Evolutionary conservation across 2,329 filamentous ascomycete species (phyloP).

Genomic region (Aspergillus tamarii): DNA sequence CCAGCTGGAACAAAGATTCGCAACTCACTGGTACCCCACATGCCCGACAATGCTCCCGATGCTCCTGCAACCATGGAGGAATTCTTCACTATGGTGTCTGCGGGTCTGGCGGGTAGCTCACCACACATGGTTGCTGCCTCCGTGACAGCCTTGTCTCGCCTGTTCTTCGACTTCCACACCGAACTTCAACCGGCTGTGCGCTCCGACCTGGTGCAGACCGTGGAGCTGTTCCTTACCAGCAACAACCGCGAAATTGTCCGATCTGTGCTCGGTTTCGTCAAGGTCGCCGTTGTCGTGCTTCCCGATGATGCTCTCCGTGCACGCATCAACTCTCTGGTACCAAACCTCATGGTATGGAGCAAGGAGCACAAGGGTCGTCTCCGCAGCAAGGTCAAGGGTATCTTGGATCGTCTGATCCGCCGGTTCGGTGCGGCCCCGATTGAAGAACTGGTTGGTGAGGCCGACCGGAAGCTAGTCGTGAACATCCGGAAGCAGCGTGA

Average conservation of each 20-base stretch:
- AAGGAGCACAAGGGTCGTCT: conserved; percentile 98
- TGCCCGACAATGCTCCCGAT: conserved; percentile 77
- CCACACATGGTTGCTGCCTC: conserved; percentile 97
- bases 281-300: conserved; percentile 87
- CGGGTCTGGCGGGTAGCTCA: conserved; percentile 86
- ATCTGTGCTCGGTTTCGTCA: conserved; percentile 92
- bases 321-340: conserved; percentile 75
- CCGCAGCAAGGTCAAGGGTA: conserved; percentile 96
- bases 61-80: conserved; percentile 85
- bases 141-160: conserved; percentile 92
- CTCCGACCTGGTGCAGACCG: conserved; percentile 84
- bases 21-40: conserved; percentile 83
- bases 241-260: conserved; percentile 97
- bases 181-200: conserved; percentile 70
- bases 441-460: conserved; percentile 79
- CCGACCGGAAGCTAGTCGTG: conserved; percentile 83
- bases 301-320: conserved; percentile 78
- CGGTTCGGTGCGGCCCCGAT: conserved; percentile 84
- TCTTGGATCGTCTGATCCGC: conserved; percentile 89
- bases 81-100: conserved; percentile 97
- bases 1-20: conserved; percentile 72
- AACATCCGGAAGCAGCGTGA: conserved; percentile 97
- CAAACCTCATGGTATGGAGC: conserved; percentile 92
- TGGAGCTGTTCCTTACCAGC: conserved; percentile 93
- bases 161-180: conserved; percentile 86